Conservation (phyloP, 805 yeast genomes). For the Jamesozyma gamospora region DNA sequence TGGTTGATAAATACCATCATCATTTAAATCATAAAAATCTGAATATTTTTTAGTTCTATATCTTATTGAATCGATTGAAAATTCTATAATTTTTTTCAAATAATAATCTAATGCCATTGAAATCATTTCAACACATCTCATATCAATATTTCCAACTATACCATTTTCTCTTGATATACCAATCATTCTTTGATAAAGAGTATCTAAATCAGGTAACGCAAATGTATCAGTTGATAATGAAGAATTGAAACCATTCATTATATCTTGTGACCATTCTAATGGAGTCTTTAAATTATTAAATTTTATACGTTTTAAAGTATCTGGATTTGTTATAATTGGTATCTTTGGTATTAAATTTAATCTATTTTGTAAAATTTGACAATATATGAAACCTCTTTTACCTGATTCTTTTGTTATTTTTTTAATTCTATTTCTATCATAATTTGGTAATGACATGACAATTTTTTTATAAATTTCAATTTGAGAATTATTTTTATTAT, state of each 20-base stretch:
- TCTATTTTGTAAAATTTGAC: conserved; percentile 58
- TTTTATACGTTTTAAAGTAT: conserved; percentile 25
- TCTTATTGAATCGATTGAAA: conserved; percentile 61
- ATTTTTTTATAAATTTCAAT: conserved; percentile 76
- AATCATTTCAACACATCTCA: conserved; percentile 69
- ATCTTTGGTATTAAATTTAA: conserved; percentile 59
- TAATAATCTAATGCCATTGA: conserved; percentile 76
- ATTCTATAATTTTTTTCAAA: conserved; percentile 62
- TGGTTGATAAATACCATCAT: conserved; percentile 24
- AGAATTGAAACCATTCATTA: conserved; percentile 72
- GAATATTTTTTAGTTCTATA: conserved; percentile 43
- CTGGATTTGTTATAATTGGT: conserved; percentile 46
- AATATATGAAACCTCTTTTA: conserved; percentile 61
- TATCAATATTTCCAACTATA: conserved; percentile 65
- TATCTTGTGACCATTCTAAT: conserved; percentile 86
- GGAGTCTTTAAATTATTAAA: conserved; percentile 32
- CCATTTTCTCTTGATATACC: conserved; percentile 90
- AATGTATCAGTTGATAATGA: conserved; percentile 69
- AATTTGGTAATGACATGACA: conserved; percentile 72
- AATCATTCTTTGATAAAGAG: conserved; percentile 54
- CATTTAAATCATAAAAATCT: conserved; percentile 27
- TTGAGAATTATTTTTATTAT: conserved; percentile 49
- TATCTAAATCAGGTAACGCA: conserved; percentile 74
- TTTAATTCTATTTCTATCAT: conserved; percentile 79
- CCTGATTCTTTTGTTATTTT: conserved; percentile 76